Percentiles rank a stretch among this genome's conserved stretches.
Conservation (phyloP, 2,329 filamentous ascomycete genomes). For the Xylariales sp. region DNA sequence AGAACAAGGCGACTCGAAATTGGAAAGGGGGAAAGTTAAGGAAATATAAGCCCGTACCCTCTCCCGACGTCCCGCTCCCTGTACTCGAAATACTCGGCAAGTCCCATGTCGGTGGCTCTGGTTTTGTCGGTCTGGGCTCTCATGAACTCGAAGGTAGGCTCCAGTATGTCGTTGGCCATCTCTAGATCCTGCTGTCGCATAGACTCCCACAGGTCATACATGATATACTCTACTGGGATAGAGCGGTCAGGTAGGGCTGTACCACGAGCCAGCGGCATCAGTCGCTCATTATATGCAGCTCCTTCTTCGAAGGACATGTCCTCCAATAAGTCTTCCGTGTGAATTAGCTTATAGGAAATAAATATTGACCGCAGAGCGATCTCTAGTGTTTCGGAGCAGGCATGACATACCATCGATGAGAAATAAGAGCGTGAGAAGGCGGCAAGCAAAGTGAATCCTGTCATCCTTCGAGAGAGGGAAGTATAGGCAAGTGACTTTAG, state of each 20-base stretch:
- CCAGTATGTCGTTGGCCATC: constrained; percentile 27
- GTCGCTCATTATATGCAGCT: constrained; percentile 27
- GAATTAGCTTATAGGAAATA: not conserved
- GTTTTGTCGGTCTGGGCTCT: constrained; percentile 27
- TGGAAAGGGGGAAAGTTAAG: not conserved
- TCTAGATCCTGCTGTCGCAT: constrained; percentile 27
- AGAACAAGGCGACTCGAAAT: not conserved
- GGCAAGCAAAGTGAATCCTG: constrained; percentile 31
- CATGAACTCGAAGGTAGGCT: constrained; percentile 32
- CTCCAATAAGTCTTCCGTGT: constrained; percentile 39
- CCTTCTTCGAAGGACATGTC: constrained; percentile 35
- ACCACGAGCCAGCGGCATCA: constrained; percentile 30
- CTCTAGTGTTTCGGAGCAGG: constrained; percentile 1
- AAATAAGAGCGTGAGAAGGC: constrained; percentile 34
- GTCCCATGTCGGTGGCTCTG: constrained; percentile 12
- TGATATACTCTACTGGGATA: constrained; percentile 28
- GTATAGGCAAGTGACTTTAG: constrained; percentile 31
- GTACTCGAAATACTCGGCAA: constrained; percentile 29
- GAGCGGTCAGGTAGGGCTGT: constrained; percentile 20
- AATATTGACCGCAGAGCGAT: not conserved
- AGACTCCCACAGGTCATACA: constrained; percentile 29
- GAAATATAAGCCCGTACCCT: too few species aligned
- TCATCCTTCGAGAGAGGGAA: constrained; percentile 31
- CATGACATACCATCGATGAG: constrained; percentile 33
- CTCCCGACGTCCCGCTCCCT: constrained; percentile 30